Evolutionary conservation across 2,329 filamentous ascomycete species (phyloP), one percentile per base, ranked within the genome.

Genomic region (Fusarium oxysporum): DNA sequence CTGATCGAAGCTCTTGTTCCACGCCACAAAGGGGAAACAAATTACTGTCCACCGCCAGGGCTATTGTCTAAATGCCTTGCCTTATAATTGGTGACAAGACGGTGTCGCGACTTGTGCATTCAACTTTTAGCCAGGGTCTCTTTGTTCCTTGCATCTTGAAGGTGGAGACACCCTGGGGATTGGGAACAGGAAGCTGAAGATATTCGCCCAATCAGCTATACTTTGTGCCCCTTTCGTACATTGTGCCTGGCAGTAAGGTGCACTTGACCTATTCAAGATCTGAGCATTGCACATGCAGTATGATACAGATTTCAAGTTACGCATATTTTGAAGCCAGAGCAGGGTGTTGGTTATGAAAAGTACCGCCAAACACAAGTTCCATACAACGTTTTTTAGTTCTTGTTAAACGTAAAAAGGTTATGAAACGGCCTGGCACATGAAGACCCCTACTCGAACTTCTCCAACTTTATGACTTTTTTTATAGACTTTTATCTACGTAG

Each of bases 131-230:
- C 43, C 35, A 47, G 61, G 63, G 56, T 62, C 40, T 60, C 41
- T 67, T 44, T 58, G 35, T 65, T 58, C 74, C 70, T 66, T 76
- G 70, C 74, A 73, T 76, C 53, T 37, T 30, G 59, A 67, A 23
- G 50, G 68, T 73, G 71, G 71, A 48, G 55, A 71, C 70, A 55
- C 54, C 54, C 70, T 58, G 47, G 58, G n/a, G 32, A 57, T 55
- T 59, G 62, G 62, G 45, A 41, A 54, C 65, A 56, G 28, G 37
- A 70, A 38, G 23, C 57, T 41, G 47, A 37, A 44, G 35, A 54
- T 43, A 54, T 61, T 45, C 47, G 40, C 43, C 59, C 56, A 68
- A 68, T 68, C 45, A 45, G 47, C 35, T 38, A 41, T 16, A n/a
- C 25, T 48, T 37, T 57, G 50, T 66, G 47, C 67, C 71, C 71